Evolutionary conservation across 2,329 filamentous ascomycete genomes (phyloP).

Genomic region (Microcera coccophila): DNA sequence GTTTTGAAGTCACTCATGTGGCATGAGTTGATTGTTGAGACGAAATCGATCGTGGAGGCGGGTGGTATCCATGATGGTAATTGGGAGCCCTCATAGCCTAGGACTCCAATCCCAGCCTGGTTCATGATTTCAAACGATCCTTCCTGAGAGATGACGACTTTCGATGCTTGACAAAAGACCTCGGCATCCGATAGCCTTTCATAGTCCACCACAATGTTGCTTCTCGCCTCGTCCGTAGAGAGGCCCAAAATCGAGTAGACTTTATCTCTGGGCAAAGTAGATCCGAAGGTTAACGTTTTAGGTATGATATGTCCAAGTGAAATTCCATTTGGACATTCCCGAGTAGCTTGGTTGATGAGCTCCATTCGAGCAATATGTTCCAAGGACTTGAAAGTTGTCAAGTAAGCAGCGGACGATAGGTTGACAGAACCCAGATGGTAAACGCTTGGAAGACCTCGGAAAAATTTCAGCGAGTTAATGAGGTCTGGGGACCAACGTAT

Average conservation of each 20-base stretch:
- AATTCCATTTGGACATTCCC: not conserved
- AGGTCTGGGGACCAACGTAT: not conserved
- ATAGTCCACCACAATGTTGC: not conserved
- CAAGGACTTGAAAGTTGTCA: too few relatives aligned
- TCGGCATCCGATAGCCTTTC: not conserved
- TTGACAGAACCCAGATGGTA: too few relatives aligned
- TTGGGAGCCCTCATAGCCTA: not conserved
- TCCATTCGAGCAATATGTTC: too few relatives aligned
- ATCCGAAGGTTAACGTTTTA: not conserved
- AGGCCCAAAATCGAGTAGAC: not conserved
- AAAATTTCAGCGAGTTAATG: too few relatives aligned
- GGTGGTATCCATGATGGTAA: not conserved
- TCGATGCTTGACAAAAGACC: not conserved
- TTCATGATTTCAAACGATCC: not conserved
- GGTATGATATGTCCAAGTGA: not conserved
- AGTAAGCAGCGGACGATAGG: too few relatives aligned
- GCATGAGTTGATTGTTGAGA: not conserved
- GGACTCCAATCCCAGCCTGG: not conserved
- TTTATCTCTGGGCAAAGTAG: not conserved
- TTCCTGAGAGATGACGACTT: not conserved
- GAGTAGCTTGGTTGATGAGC: too few relatives aligned
- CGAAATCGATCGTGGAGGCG: not conserved
- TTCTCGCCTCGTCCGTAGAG: not conserved
- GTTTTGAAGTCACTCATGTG: not conserved
- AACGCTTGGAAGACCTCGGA: too few relatives aligned